phyloP scores from a whole-genome alignment of 352 stramenopile species.

The Phytophthora sojae region DNA sequence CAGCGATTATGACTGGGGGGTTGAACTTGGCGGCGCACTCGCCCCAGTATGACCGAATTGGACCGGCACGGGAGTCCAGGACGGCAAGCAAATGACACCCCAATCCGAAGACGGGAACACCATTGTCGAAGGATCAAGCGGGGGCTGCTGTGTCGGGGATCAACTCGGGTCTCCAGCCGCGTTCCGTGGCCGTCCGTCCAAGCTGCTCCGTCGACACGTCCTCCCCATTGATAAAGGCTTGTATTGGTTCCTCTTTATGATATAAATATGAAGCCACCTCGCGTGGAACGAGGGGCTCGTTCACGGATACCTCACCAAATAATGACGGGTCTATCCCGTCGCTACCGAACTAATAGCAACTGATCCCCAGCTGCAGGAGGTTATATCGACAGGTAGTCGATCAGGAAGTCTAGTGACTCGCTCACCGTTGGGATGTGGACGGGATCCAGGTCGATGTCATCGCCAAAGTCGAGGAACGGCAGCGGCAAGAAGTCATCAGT shows the following conservation, averaged over 20 bases:
- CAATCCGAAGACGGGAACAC: constrained; percentile 10
- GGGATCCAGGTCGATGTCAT: constrained; percentile 56
- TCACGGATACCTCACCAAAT: constrained; percentile 37
- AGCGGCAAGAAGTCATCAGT: constrained; percentile 52
- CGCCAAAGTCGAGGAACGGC: constrained; percentile 52
- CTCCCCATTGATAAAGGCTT: constrained; percentile 25
- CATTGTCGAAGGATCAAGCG: constrained; percentile 32
- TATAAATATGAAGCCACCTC: constrained; percentile 47
- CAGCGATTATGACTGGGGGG: neutral
- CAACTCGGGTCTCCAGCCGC: neutral
- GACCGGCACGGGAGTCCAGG: constrained; percentile 15
- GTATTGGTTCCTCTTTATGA: constrained; percentile 39
- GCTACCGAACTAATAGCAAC: constrained; percentile 41
- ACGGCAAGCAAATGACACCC: constrained; percentile 32
- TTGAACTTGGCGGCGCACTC: constrained; percentile 20
- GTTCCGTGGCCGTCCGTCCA: constrained; percentile 3
- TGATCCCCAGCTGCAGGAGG: constrained; percentile 20
- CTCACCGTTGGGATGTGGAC: constrained; percentile 62
- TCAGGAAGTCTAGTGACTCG: constrained; percentile 74
- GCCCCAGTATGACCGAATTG: constrained; percentile 13
- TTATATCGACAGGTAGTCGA: constrained; percentile 67
- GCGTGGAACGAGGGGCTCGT: constrained; percentile 18
- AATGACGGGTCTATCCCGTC: constrained; percentile 33
- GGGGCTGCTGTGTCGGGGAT: constrained; percentile 2
- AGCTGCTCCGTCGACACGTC: constrained; percentile 15